Base-by-base conservation (phyloP, 768 basidiomycete species). In the Boletus reticuloceps region DNA sequence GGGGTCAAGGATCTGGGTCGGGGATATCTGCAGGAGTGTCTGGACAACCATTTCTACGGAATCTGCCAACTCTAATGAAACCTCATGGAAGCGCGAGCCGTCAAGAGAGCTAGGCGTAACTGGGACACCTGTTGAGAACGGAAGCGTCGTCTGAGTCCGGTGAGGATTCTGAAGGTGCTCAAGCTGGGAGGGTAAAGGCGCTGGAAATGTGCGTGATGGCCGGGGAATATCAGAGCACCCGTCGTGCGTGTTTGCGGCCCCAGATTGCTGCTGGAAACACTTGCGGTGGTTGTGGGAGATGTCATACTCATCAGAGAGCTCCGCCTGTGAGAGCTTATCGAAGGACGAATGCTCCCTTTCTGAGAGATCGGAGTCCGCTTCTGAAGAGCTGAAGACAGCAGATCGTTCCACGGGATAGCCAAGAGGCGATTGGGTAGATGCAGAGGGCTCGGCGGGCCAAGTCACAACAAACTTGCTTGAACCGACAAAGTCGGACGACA, bases 11-110 rank as follows among this genome's bases (percentile, higher is more conserved):
- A 97, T 75, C 70, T 98, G 95, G 0, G 89, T 83, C 5, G 94
- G 94, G 0, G 91, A 91, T 59, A 97, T 79, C 64, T 95, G 93
- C 4, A 97, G 80, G 61, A 98, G 82, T 2, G 91, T 95, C 69
- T 97, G 93, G 38, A 96, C 88, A 55, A 91, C 84, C 75, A 89
- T 83, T 74, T 97, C 94, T 13, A 94, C 83, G 12, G 88, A 87
- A 71, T 97, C 95, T 13, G 95, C 93, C 14, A 97, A 79, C 71
- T 98, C 94, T 29, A 89, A 73, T 1, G 93, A 91, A 51, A 95
- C 75, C 55, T 89, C 88, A 42, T 81, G 80, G 59, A 88, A 75
- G 53, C 76, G 79, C 11, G 69, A 64, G 32, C 53, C 49, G 25
- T 69, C 66, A 14, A 50, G 53, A 45, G 61, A 51, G 50, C 39